These are phyloP conservation scores for Fusarium globosum DNA, from an alignment of 2,329 filamentous ascomycete species.

Conservation along the genomic window DNA sequence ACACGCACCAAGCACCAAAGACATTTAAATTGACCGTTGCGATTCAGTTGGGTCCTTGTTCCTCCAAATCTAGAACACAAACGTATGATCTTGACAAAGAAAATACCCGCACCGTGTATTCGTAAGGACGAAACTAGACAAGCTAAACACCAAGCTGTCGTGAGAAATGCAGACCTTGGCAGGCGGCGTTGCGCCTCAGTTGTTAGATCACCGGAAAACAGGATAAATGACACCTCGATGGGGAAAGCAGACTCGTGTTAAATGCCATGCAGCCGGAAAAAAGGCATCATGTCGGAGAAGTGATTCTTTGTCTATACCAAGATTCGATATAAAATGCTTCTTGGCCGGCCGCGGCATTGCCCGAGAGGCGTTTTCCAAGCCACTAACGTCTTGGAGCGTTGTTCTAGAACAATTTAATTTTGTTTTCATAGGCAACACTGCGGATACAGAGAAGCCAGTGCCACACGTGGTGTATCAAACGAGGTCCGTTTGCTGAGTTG, in stretches of 20 bases:
- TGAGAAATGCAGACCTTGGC: not conserved
- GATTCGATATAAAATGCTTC: constrained; percentile 6
- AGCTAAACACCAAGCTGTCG: not conserved
- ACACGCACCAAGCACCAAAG: not conserved
- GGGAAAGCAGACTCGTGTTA: not conserved
- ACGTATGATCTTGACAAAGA: constrained; percentile 22
- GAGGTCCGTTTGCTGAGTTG: not conserved
- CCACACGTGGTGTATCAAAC: not conserved
- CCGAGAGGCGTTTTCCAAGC: constrained; percentile 22
- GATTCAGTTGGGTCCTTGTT: not conserved
- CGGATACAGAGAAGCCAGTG: not conserved
- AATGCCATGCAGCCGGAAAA: not conserved
- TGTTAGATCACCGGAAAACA: not conserved
- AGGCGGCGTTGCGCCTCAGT: not conserved
- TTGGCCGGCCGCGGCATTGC: constrained; percentile 13
- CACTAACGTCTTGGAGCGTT: constrained; percentile 10
- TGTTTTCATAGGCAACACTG: not conserved
- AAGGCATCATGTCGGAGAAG: not conserved
- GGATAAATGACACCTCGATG: not conserved
- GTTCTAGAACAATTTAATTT: constrained; percentile 37
- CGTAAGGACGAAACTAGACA: not conserved
- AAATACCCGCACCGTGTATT: not conserved
- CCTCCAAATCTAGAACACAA: not conserved
- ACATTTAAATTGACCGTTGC: not conserved
- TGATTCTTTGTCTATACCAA: not conserved